Evolutionary conservation across 2,329 filamentous ascomycete genomes (phyloP).

Genomic region (Ceratocystis alfenasii): DNA sequence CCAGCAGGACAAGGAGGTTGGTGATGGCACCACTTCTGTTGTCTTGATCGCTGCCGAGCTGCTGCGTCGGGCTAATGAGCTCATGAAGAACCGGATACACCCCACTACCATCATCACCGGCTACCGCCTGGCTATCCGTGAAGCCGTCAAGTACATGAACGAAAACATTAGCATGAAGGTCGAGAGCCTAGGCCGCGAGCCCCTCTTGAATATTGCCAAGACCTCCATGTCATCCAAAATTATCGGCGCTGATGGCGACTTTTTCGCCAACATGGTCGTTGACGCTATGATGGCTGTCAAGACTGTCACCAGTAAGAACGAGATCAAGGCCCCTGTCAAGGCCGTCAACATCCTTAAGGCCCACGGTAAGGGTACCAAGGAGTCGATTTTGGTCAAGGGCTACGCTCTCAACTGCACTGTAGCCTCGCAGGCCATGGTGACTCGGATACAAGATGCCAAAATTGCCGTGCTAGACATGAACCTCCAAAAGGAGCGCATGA

Average conservation of each 20-base stretch:
- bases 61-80: slow-evolving; percentile 82
- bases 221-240: slow-evolving; percentile 99
- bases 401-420: slow-evolving; percentile 98
- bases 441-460: slow-evolving; percentile 81
- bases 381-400: slow-evolving; percentile 85
- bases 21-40: slow-evolving; percentile 94
- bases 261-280: slow-evolving; percentile 95
- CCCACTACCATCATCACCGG: slow-evolving; percentile 98
- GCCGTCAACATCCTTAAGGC: slow-evolving; percentile 98
- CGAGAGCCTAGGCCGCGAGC: slow-evolving; percentile 79
- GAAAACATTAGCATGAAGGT: slow-evolving; percentile 97
- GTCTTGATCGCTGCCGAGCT: slow-evolving; percentile 96
- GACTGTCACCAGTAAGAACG: slow-evolving; percentile 77
- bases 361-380: slow-evolving; percentile 80
- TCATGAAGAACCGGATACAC: slow-evolving; percentile 99
- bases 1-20: slow-evolving; percentile 98
- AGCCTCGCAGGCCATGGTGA: slow-evolving; percentile 95
- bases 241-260: slow-evolving; percentile 88
- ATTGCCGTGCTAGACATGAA: slow-evolving; percentile 98
- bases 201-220: slow-evolving; percentile 87
- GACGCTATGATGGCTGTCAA: slow-evolving; percentile 94
- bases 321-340: slow-evolving; percentile 96
- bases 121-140: slow-evolving; percentile 85
- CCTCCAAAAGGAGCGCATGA: slow-evolving; percentile 97
- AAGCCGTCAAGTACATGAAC: slow-evolving; percentile 97